Evolutionary conservation across 768 basidiomycete genomes (phyloP).

Genomic region (Paxillus ammoniavirescens): DNA sequence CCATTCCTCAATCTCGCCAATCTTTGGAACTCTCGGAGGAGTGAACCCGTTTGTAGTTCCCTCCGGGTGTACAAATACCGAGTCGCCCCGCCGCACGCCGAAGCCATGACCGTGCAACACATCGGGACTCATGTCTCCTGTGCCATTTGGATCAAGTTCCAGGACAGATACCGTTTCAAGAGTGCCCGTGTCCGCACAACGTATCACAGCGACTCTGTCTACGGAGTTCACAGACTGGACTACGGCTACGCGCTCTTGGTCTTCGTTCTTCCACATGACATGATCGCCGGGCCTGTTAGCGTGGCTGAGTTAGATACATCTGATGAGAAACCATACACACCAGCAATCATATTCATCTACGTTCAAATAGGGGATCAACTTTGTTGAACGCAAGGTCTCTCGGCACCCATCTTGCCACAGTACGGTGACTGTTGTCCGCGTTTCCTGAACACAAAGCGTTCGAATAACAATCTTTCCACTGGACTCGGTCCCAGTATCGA

Average conservation of each 20-base stretch:
- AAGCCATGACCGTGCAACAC: slow-evolving; percentile 54
- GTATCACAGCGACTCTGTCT: slow-evolving; percentile 69
- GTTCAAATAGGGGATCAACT: slow-evolving; percentile 79
- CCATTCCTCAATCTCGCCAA: slow-evolving; percentile 85
- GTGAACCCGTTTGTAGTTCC: slow-evolving; percentile 72
- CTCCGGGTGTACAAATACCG: slow-evolving; percentile 74
- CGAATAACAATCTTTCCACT: slow-evolving; percentile 50
- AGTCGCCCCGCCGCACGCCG: slow-evolving; percentile 81
- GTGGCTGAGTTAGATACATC: slow-evolving; percentile 7
- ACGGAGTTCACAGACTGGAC: slow-evolving; percentile 75
- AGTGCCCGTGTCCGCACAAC: slow-evolving; percentile 50
- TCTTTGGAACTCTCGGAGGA: slow-evolving; percentile 70
- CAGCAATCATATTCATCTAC: slow-evolving; percentile 93
- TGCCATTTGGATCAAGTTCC: slow-evolving; percentile 86
- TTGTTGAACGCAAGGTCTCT: slow-evolving; percentile 58
- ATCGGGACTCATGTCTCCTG: slow-evolving; percentile 47
- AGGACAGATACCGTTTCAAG: slow-evolving; percentile 75
- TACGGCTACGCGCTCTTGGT: slow-evolving; percentile 61
- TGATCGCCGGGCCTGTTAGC: slow-evolving; percentile 82
- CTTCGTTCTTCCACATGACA: slow-evolving; percentile 80
- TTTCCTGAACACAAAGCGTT: slow-evolving; percentile 66
- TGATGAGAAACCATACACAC: slow-evolving; percentile 38
- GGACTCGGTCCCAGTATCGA: slow-evolving; percentile 50
- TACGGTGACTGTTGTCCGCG: slow-evolving; percentile 64
- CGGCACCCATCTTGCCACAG: slow-evolving; percentile 86